Base-by-base conservation (phyloP, 208 protist genomes). In the Trypanosoma avium region DNA sequence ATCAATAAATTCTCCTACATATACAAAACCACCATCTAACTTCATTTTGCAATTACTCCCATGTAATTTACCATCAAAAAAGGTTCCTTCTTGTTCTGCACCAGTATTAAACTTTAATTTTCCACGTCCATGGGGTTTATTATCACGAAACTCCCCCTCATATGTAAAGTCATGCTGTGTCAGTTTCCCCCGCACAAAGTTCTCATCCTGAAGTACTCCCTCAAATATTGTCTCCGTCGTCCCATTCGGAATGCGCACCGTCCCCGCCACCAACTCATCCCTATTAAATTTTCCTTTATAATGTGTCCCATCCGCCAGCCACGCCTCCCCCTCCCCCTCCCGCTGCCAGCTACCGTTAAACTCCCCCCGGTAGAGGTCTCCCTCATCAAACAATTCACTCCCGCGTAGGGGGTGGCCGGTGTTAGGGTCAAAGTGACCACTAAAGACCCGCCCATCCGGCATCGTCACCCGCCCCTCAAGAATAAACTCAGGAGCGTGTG, bases 321-420 rank as follows among this genome's bases (percentile, higher is more conserved):
- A 94, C 24, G 90, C 88, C 70, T 92, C 82, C 7, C 92, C 92
- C 2, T 61, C 30, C 15, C 92, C 92, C 22, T 96, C 77, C 12
- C 92, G 88, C 77, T 96, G 86, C 90, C 92, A 97, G 38, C 73
- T 57, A 0, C 27, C 30, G 65, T 97, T 96, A 68, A 93, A 97
- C 13, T 59, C 76, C 9, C 92, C 92, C n/a, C 70, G 56, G 68
- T 97, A 97, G 5, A 93, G 49, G 56, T 94, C 86, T 1, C 92
- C 92, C 46, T 97, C 92, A 36, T 97, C 92, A 60, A 94, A 85
- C 19, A 97, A 77, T 43, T 90, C 70, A 40, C 80, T 84, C 6
- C 88, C 90, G 3, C 67, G 36, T 4, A 94, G 75, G 0, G 89
- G 91, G 64, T 81, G 84, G n/a, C 86, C 88, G 8, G 63, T 22